phyloP scores from a whole-genome alignment of 2,329 filamentous ascomycete genomes.

The Talaromyces sp. region DNA sequence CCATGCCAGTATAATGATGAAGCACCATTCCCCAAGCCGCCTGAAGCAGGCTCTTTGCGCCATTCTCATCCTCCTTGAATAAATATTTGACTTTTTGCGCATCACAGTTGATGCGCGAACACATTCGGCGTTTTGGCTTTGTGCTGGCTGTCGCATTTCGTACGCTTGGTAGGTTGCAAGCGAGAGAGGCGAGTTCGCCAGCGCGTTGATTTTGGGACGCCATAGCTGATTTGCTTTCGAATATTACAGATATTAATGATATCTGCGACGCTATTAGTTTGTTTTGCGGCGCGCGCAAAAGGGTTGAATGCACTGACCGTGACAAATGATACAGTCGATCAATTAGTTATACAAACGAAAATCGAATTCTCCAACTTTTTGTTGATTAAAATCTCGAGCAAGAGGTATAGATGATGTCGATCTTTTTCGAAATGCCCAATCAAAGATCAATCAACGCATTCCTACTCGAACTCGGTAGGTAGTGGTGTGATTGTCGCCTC shows the following conservation, averaged over 20 bases:
- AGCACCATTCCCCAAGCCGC: conserved; percentile 45
- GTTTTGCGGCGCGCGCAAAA: background rate
- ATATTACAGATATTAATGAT: background rate
- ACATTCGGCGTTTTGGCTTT: conserved; percentile 28
- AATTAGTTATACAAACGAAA: background rate
- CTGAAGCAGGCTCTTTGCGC: conserved; percentile 25
- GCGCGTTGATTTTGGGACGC: background rate
- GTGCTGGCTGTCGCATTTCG: conserved; percentile 25
- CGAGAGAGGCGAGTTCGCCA: conserved; percentile 27
- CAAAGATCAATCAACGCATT: background rate
- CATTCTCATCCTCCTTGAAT: conserved; percentile 2
- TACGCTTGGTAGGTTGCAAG: conserved; percentile 34
- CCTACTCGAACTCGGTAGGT: background rate
- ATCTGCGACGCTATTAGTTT: background rate
- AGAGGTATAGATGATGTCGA: too few species aligned
- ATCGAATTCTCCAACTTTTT: too few species aligned
- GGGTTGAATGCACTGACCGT: background rate
- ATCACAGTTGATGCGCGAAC: conserved; percentile 30
- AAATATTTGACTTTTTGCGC: conserved; percentile 19
- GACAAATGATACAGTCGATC: background rate
- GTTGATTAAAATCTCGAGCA: background rate
- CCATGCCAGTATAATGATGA: conserved; percentile 42
- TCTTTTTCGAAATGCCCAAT: background rate
- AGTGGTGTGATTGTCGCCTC: background rate
- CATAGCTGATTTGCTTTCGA: background rate